Base-by-base conservation (phyloP, 2,329 filamentous ascomycete species). In the Zymoseptoria ardabiliae region DNA sequence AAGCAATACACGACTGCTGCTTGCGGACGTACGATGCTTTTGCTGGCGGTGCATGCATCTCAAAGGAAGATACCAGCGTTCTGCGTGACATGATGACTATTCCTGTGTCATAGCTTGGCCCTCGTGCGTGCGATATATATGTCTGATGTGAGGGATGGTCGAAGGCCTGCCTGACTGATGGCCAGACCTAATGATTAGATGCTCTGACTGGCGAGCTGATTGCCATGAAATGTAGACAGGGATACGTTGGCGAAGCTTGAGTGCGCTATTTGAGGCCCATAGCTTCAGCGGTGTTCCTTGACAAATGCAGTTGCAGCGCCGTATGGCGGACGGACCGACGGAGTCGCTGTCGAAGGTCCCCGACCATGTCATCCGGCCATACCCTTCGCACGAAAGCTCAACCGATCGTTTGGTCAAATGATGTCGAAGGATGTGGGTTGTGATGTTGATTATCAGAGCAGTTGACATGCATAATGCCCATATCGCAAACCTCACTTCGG, bases 401-500 rank as follows among this genome's bases (percentile, higher is more conserved):
- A 45, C 17, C 35, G 35, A 45, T 17, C 17, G 35, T n/a, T 17
- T n/a, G 35, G 35, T 45, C 35, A 45, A n/a, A 45, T n/a, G 13
- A 17, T 45, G 35, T 45, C 17, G 35, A n/a, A 45, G 17, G 35
- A n/a, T 45, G 35, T 45, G 35, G 35, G 13, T 17, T n/a, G 17
- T 6, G 5, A 6, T 45, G 35, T 45, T 45, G 35, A 45, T 13
- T 28, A n/a, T 45, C 13, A 7, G 35, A n/a, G 35, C 35, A n/a
- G 35, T 13, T n/a, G 35, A 13, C 35, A 45, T 45, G 35, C 35
- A 45, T 45, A 13, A 5, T 45, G 35, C 35, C 35, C 35, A n/a
- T 45, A 45, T 45, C 35, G 13, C 13, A 45, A 45, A 17, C 2
- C 56, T 45, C 23, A 57, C 49, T 50, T 52, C 23, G 85, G 84